These are phyloP conservation scores for Cutaneotrichosporon sp. DNA, from an alignment of 1,284 basidiomycete genomes.

Conservation along the genomic window DNA sequence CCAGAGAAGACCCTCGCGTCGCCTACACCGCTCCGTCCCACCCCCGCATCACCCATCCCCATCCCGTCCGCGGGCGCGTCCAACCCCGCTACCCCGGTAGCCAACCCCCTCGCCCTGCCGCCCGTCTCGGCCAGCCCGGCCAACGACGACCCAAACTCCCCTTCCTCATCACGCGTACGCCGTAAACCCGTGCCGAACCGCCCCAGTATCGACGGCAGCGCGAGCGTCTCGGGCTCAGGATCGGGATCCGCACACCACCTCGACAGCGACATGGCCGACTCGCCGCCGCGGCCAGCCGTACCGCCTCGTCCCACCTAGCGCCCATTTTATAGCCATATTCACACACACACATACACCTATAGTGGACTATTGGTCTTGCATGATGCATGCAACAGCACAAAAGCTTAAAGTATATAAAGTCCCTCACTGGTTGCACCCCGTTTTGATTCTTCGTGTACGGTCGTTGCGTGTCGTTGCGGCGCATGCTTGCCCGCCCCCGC, in stretches of 20 bases:
- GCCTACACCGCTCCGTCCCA: background rate
- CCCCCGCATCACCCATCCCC: background rate
- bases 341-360: too few relatives aligned
- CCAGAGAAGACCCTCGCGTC: background rate
- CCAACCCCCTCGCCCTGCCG: too few relatives aligned
- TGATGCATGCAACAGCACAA: conserved; percentile 37
- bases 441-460: background rate
- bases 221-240: background rate
- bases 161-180: conserved; percentile 15
- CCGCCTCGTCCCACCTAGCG: background rate
- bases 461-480: background rate
- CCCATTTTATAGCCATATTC: too few relatives aligned
- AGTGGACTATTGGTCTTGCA: conserved; percentile 18
- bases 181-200: conserved; percentile 24
- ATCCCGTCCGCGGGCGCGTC: background rate
- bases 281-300: background rate
- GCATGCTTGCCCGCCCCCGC: background rate
- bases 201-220: background rate
- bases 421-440: too few relatives aligned
- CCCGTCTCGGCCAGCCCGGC: conserved; percentile 1
- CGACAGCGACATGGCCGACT: background rate
- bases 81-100: background rate
- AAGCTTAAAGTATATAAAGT: too few relatives aligned
- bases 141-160: background rate
- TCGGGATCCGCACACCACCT: too few relatives aligned